phyloP scores from a whole-genome alignment of 805 yeast species.

The Lipomyces oligophaga region DNA sequence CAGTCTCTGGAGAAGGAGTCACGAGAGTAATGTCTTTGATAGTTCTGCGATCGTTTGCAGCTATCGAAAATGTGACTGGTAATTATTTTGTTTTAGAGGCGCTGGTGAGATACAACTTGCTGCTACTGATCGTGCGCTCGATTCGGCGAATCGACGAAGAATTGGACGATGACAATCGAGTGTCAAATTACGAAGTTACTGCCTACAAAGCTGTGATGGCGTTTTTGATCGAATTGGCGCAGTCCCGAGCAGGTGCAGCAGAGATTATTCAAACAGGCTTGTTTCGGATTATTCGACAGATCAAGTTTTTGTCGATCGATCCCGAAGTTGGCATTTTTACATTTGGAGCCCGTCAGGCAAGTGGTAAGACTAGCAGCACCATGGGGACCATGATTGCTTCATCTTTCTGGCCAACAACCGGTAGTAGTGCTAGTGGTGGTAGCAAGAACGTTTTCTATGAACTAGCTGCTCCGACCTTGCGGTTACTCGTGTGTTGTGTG shows the following conservation, averaged over 20 bases:
- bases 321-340: conserved; percentile 68
- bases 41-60: conserved; percentile 65
- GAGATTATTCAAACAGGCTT: conserved; percentile 71
- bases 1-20: conserved; percentile 72
- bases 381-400: conserved; percentile 1
- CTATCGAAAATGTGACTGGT: conserved; percentile 49
- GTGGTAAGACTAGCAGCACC: conserved; percentile 4
- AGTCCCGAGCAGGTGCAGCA: conserved; percentile 71
- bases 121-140: conserved; percentile 61
- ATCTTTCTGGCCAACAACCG: conserved; percentile 14
- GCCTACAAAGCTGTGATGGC: conserved; percentile 69
- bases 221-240: conserved; percentile 69
- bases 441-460: conserved; percentile 26
- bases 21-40: conserved; percentile 70
- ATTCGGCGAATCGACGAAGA: conserved; percentile 67
- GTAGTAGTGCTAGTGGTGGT: conserved; percentile 1
- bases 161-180: conserved; percentile 37
- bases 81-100: conserved; percentile 56
- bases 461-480: conserved; percentile 25
- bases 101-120: conserved; percentile 61
- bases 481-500: conserved; percentile 25
- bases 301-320: conserved; percentile 60
- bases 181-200: conserved; percentile 66
- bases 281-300: conserved; percentile 56
- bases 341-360: conserved; percentile 1